These are phyloP conservation scores for Phytophthora brassicae DNA, from an alignment of 352 stramenopile genomes.

Conservation along the genomic window DNA sequence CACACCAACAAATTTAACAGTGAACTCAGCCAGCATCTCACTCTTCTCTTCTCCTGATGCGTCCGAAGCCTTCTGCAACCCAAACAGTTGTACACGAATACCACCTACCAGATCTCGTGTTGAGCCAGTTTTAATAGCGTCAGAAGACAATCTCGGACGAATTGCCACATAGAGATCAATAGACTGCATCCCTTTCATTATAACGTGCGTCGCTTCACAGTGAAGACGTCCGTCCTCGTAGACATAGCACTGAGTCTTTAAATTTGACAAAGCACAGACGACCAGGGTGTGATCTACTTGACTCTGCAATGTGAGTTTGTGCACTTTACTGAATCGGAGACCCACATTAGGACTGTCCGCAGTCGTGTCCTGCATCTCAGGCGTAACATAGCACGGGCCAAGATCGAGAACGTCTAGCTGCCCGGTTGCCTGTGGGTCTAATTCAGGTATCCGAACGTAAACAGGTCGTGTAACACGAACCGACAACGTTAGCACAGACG, in stretches of 20 bases:
- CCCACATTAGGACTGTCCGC: slow-evolving; percentile 74
- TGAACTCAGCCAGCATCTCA: slow-evolving; percentile 85
- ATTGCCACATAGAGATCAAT: slow-evolving; percentile 83
- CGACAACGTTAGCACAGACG: slow-evolving; percentile 60
- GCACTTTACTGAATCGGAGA: slow-evolving; percentile 85
- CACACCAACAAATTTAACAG: slow-evolving; percentile 86
- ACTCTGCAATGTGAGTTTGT: slow-evolving; percentile 81
- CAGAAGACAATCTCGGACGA: slow-evolving; percentile 71
- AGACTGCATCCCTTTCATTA: slow-evolving; percentile 61
- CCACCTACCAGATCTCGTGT: slow-evolving; percentile 82
- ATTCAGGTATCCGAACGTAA: slow-evolving; percentile 81
- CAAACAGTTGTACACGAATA: slow-evolving; percentile 87
- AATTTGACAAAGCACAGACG: slow-evolving; percentile 80
- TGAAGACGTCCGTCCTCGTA: slow-evolving; percentile 77
- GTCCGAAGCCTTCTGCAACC: slow-evolving; percentile 20
- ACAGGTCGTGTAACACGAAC: slow-evolving; percentile 77
- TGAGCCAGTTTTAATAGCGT: slow-evolving; percentile 80
- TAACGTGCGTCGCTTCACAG: slow-evolving; percentile 72
- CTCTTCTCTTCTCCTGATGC: slow-evolving; percentile 48
- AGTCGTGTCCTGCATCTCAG: slow-evolving; percentile 81
- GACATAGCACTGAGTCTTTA: slow-evolving; percentile 90
- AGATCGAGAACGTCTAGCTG: slow-evolving; percentile 76
- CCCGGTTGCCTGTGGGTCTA: slow-evolving; percentile 77
- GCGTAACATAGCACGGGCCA: slow-evolving; percentile 82
- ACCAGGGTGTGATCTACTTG: slow-evolving; percentile 78